Evolutionary conservation across 2,329 filamentous ascomycete genomes (phyloP).

Genomic region (Cladosporium halotolerans): DNA sequence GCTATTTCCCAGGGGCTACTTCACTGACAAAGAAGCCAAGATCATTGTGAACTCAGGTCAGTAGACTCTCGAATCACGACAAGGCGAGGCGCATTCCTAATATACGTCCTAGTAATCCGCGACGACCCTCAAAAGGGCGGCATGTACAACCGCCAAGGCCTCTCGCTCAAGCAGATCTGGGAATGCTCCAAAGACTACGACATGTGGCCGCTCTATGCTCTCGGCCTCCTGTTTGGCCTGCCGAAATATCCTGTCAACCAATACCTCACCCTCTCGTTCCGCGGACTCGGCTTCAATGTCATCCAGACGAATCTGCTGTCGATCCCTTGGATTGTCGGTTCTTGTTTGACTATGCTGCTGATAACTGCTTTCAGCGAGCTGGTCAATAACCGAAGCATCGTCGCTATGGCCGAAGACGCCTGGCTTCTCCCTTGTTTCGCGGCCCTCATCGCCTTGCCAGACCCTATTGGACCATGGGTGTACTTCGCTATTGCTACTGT

Average conservation of each 20-base stretch:
- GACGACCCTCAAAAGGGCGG: constrained; percentile 51
- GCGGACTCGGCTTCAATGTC: constrained; percentile 18
- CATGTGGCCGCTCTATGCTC: constrained; percentile 37
- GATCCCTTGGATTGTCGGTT: constrained; percentile 41
- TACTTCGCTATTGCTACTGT: not conserved
- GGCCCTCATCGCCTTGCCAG: constrained; percentile 19
- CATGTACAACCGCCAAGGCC: constrained; percentile 56
- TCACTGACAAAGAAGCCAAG: constrained; percentile 59
- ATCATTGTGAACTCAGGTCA: constrained; percentile 52
- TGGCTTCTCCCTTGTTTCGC: constrained; percentile 35
- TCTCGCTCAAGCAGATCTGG: constrained; percentile 39
- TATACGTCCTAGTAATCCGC: constrained; percentile 38
- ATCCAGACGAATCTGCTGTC: constrained; percentile 54
- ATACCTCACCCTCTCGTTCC: constrained; percentile 50
- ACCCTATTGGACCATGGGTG: not conserved
- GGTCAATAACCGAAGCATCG: constrained; percentile 46
- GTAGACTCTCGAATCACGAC: not conserved
- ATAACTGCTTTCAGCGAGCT: constrained; percentile 46
- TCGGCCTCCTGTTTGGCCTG: constrained; percentile 37
- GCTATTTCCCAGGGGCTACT: constrained; percentile 61
- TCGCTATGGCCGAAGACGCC: constrained; percentile 35
- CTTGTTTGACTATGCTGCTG: constrained; percentile 40
- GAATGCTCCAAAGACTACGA: constrained; percentile 20
- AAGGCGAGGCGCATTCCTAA: constrained; percentile 18
- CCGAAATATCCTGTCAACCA: constrained; percentile 45